phyloP scores from a whole-genome alignment of 495 filamentous ascomycete genomes.

The Tuber brumale region DNA sequence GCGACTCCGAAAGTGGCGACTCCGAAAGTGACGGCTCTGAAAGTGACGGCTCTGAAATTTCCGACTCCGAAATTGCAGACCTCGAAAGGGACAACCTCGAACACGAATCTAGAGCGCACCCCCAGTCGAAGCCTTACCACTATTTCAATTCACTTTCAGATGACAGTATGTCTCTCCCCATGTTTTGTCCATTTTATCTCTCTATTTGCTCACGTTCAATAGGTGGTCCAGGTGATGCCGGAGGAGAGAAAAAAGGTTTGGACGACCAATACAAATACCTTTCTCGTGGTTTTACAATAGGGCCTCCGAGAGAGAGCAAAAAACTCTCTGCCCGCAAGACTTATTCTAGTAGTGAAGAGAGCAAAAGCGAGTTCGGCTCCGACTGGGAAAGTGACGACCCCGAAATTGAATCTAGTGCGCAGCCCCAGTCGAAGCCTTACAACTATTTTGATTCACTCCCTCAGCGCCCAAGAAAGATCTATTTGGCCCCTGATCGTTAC shows the following conservation, averaged over 20 bases:
- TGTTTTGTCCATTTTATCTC: neutral
- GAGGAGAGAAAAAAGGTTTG: neutral
- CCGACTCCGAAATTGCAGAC: too few relatives aligned
- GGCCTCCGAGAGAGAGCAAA: neutral
- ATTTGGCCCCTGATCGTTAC: neutral
- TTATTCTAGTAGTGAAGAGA: too few relatives aligned
- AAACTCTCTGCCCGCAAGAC: neutral
- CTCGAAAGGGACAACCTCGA: too few relatives aligned
- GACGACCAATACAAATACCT: neutral
- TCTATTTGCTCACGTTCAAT: neutral
- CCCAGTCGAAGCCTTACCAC: too few relatives aligned
- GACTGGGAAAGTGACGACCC: neutral
- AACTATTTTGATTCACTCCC: neutral
- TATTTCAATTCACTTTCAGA: neutral
- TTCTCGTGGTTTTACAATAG: neutral
- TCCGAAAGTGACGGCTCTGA: too few relatives aligned
- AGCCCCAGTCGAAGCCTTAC: neutral
- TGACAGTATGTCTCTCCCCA: neutral
- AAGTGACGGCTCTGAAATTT: too few relatives aligned
- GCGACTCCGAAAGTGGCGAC: too few relatives aligned
- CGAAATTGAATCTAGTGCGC: neutral
- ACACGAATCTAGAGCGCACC: too few relatives aligned
- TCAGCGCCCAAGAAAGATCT: neutral
- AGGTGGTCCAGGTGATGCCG: neutral
- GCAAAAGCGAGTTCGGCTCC: too few relatives aligned